phyloP scores from a whole-genome alignment of 1,284 basidiomycete species.

The Neotropicomus parvogracilis region DNA sequence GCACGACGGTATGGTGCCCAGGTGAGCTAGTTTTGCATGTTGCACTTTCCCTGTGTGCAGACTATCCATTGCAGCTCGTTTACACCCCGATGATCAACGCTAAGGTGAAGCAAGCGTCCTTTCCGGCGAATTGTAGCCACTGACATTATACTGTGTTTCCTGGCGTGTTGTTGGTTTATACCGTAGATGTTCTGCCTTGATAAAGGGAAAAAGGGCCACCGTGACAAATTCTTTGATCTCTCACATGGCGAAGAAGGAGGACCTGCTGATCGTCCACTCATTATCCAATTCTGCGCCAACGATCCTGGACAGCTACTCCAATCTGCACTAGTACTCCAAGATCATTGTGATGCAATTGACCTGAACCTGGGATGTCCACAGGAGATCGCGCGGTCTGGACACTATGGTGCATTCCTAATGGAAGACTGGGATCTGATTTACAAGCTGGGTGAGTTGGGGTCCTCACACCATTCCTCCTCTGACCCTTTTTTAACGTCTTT shows the following conservation, averaged over 20 bases:
- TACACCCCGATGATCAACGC: slow-evolving; percentile 99
- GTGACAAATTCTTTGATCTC: slow-evolving; percentile 69
- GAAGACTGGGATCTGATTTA: slow-evolving; percentile 92
- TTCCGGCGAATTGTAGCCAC: background rate
- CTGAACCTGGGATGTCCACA: slow-evolving; percentile 97
- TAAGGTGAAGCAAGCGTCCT: slow-evolving; percentile 46
- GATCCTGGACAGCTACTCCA: slow-evolving; percentile 75
- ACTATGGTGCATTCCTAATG: slow-evolving; percentile 89
- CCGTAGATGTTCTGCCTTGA: slow-evolving; percentile 61
- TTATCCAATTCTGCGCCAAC: slow-evolving; percentile 94
- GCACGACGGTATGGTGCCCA: slow-evolving; percentile 82
- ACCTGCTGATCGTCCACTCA: slow-evolving; percentile 72
- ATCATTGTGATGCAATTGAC: slow-evolving; percentile 87
- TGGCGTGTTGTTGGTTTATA: background rate
- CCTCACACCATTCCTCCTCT: background rate
- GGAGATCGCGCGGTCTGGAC: slow-evolving; percentile 85
- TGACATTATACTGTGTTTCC: background rate
- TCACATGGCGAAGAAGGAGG: slow-evolving; percentile 63
- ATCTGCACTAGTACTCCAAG: slow-evolving; percentile 72
- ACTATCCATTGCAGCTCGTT: slow-evolving; percentile 49
- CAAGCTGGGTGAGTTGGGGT: slow-evolving; percentile 64
- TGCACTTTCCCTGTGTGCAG: background rate
- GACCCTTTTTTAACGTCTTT: background rate
- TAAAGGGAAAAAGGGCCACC: slow-evolving; percentile 49
- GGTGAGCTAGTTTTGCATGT: slow-evolving; percentile 37